Evolutionary conservation across 2,329 filamentous ascomycete species (phyloP), one percentile per base, ranked within the genome.

Genomic region (Mycosphaerella sp.): DNA sequence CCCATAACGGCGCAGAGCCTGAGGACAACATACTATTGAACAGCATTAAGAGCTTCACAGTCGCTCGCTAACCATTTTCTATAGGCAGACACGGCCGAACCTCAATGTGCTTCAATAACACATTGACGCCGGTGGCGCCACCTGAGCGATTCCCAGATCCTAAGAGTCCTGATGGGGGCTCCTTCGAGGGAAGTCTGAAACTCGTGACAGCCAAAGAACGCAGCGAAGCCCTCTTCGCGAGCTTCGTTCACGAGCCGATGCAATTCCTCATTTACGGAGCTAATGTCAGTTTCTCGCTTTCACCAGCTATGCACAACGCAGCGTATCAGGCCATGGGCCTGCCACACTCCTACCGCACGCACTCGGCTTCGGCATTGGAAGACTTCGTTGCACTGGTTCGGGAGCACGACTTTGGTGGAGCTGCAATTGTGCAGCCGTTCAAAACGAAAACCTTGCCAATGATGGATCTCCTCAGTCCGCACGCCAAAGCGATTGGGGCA

Each of bases 221-320:
- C 0, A 85, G 84, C 5, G 70, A 78, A 54, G 80, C 84, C 1
- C 73, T 89, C 0, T 87, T 82, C 60, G 75, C 80, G 3, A 82
- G 80, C 1, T 86, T 85, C 52, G 73, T 84, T 1, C 79, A 82
- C 45, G 82, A 88, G 36, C 76, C 82, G 0, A 81, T 89, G 74
- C 80, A 83, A 44, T 81, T 87, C 49, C 86, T 85, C 59, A 83
- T 89, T 30, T 79, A 89, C 44, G 86, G 86, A n/a, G 82, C 79
- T 49, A 83, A 83, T 49, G 80, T 86, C 8, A 79, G 76, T 44
- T 87, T 86, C 70, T 88, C 83, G 64, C 67, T 89, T 50, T 89
- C 86, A 0, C 86, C 86, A 1, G 82, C 83, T 6, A 89, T 89
- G 85, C 86, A 90, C 65, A 86, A 82, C 49, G 76, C 82, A 5